Evolutionary conservation across 441 rosid species (phyloP).

Genomic region (Jatropha multifida): DNA sequence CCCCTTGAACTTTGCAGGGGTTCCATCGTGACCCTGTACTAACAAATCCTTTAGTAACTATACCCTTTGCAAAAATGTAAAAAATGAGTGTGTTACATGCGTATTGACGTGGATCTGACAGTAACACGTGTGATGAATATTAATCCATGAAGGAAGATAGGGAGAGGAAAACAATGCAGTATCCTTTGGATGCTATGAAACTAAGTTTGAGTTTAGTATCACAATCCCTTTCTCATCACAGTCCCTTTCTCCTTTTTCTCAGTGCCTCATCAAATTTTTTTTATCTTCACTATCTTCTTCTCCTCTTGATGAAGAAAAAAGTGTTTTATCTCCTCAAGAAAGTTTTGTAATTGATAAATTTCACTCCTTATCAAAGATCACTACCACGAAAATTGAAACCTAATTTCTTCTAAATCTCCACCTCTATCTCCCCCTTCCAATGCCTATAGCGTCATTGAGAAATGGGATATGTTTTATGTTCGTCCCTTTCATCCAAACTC

Average conservation of each 20-base stretch:
- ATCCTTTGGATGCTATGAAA: conserved; percentile 43
- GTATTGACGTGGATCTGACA: no score
- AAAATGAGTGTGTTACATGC: no score
- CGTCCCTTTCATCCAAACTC: conserved; percentile 67
- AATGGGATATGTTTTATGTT: conserved; percentile 39
- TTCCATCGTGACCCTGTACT: no score
- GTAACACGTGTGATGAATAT: no score
- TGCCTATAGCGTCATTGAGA: conserved; percentile 54
- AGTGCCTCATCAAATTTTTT: conserved; percentile 23
- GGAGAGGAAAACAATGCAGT: not conserved
- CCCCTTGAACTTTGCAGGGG: no score
- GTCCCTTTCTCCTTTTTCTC: conserved; percentile 26
- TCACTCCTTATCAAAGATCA: conserved; percentile 71
- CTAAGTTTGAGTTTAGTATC: conserved; percentile 23
- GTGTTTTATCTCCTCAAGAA: conserved; percentile 47
- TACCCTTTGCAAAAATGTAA: no score
- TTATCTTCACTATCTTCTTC: conserved; percentile 14
- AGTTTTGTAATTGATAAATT: conserved; percentile 44
- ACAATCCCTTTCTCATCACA: not conserved
- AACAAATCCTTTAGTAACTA: no score
- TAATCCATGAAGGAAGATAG: not conserved
- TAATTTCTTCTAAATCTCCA: conserved; percentile 50
- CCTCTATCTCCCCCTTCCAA: conserved; percentile 47
- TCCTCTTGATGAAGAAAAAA: conserved; percentile 16
- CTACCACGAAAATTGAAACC: conserved; percentile 66